These are phyloP conservation scores for Russula compacta DNA, from an alignment of 768 basidiomycete genomes.

Conservation along the genomic window DNA sequence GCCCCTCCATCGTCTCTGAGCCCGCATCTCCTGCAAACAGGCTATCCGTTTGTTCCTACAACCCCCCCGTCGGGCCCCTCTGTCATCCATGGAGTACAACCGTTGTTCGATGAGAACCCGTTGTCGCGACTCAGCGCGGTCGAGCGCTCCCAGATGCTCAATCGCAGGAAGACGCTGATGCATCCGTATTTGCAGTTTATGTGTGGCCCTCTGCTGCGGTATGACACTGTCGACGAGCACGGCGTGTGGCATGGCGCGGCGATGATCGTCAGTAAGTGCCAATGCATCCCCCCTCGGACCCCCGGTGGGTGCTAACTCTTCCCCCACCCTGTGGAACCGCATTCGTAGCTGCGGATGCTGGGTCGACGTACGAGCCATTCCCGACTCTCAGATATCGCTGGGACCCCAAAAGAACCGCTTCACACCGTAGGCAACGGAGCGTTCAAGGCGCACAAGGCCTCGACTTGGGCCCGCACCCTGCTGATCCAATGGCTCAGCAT, in stretches of 20 bases:
- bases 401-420: constrained; percentile 45
- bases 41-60: constrained; percentile 1
- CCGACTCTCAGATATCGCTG: constrained; percentile 64
- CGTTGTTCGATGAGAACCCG: constrained; percentile 25
- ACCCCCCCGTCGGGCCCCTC: constrained; percentile 1
- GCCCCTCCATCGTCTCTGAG: not conserved
- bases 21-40: constrained; percentile 4
- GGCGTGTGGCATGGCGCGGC: constrained; percentile 84
- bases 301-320: not conserved
- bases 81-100: not conserved
- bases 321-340: not conserved
- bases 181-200: constrained; percentile 81
- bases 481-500: constrained; percentile 53
- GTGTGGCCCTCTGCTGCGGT: constrained; percentile 85
- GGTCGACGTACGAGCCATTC: constrained; percentile 67
- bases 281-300: not conserved
- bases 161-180: constrained; percentile 55
- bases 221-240: constrained; percentile 75
- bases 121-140: constrained; percentile 48
- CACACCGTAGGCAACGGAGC: constrained; percentile 6
- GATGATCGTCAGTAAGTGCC: constrained; percentile 73
- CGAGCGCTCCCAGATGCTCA: constrained; percentile 47
- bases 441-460: constrained; percentile 30
- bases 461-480: constrained; percentile 64
- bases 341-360: constrained; percentile 59